Evolutionary conservation across 371 early-diverging fungal species (phyloP).

Genomic region (Circinella minor): DNA sequence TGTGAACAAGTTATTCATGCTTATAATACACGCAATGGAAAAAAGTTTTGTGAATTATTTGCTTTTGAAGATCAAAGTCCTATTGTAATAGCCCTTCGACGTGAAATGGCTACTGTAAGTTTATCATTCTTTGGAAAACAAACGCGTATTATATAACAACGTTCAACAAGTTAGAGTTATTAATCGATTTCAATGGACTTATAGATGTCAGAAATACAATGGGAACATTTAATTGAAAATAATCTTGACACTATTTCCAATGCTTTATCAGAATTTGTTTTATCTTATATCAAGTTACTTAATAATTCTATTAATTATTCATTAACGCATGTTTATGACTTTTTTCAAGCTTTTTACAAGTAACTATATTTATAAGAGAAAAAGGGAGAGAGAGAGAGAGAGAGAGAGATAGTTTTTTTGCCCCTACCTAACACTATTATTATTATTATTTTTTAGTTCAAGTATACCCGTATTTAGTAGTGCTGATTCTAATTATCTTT

Average conservation of each 20-base stretch:
- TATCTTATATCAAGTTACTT: not conserved
- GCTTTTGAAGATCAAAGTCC: not conserved
- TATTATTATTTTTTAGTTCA: constrained; percentile 3
- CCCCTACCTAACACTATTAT: not conserved
- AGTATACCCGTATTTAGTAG: constrained; percentile 25
- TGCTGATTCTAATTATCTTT: constrained; percentile 14
- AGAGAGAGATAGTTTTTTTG: too few relatives aligned
- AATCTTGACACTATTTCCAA: not conserved
- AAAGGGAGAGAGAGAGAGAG: too few relatives aligned
- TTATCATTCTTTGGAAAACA: too few relatives aligned
- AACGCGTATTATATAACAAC: not conserved
- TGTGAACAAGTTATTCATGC: not conserved
- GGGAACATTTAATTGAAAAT: not conserved
- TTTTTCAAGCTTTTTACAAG: constrained; percentile 8
- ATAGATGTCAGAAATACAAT: constrained; percentile 7
- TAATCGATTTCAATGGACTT: not conserved
- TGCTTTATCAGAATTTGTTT: constrained; percentile 2
- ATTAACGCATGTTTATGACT: not conserved
- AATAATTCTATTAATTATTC: not conserved
- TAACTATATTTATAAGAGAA: not conserved
- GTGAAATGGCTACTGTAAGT: not conserved
- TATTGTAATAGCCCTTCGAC: not conserved
- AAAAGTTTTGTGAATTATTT: not conserved
- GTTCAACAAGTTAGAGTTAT: too few relatives aligned
- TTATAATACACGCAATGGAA: not conserved